phyloP scores from a whole-genome alignment of 164 flowering plant species.

The Umbellularia californica region DNA sequence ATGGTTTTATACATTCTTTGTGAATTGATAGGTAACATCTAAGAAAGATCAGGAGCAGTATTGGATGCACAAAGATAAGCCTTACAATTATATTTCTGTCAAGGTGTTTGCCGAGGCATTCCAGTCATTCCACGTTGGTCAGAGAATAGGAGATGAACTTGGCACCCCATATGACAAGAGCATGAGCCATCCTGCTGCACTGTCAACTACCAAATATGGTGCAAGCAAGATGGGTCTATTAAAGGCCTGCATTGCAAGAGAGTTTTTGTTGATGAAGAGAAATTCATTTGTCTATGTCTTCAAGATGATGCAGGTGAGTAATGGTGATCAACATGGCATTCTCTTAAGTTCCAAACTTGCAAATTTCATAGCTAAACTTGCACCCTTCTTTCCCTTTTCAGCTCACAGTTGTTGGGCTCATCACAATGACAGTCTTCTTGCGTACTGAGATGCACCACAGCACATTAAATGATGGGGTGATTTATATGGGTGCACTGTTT shows the following conservation, averaged over 20 bases:
- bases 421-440: slow-evolving; percentile 9
- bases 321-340: background rate
- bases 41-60: slow-evolving; percentile 69
- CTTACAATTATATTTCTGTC: slow-evolving; percentile 40
- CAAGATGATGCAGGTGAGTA: background rate
- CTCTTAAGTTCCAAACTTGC: background rate
- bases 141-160: slow-evolving; percentile 36
- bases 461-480: slow-evolving; percentile 1
- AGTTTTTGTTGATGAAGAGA: background rate
- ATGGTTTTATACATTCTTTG: background rate
- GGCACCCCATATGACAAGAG: slow-evolving; percentile 48
- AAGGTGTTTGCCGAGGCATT: slow-evolving; percentile 46
- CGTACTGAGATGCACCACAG: slow-evolving; percentile 9
- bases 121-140: slow-evolving; percentile 18
- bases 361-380: background rate
- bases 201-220: slow-evolving; percentile 49
- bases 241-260: slow-evolving; percentile 27
- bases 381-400: background rate
- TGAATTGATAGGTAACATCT: slow-evolving; percentile 51
- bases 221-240: slow-evolving; percentile 47
- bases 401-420: slow-evolving; percentile 1
- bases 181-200: slow-evolving; percentile 52
- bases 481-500: slow-evolving; percentile 9
- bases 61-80: slow-evolving; percentile 37
- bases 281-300: background rate